Conservation (phyloP, 2,329 filamentous ascomycete species). For the Aspergillus pseudonomiae region DNA sequence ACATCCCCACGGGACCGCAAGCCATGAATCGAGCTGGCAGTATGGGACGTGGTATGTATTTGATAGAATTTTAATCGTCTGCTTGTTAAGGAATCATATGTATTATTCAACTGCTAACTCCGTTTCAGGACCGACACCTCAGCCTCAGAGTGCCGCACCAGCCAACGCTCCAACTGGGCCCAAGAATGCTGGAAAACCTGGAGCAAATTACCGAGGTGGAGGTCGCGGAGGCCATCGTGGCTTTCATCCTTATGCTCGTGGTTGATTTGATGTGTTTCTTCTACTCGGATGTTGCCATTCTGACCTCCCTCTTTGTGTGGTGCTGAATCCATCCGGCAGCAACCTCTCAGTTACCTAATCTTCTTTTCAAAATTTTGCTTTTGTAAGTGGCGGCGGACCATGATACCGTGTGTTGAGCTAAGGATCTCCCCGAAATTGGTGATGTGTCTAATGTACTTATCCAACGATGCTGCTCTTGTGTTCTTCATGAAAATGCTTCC, state of each 20-base stretch:
- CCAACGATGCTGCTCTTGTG: constrained; percentile 2
- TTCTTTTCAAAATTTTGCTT: constrained; percentile 6
- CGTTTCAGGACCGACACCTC: constrained; percentile 43
- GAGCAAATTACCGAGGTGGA: constrained; percentile 90
- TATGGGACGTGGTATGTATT: constrained; percentile 45
- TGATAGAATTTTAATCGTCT: constrained; percentile 20
- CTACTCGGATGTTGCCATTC: not conserved
- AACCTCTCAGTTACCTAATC: not conserved
- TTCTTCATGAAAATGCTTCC: not conserved
- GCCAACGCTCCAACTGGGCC: constrained; percentile 90
- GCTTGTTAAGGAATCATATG: not conserved
- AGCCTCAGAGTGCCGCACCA: constrained; percentile 60
- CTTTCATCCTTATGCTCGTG: constrained; percentile 74
- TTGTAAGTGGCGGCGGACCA: not conserved
- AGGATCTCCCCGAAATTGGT: not conserved
- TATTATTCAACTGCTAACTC: constrained; percentile 30
- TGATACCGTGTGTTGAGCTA: not conserved
- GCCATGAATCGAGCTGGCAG: constrained; percentile 48
- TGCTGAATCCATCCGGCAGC: not conserved
- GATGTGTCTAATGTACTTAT: constrained; percentile 17
- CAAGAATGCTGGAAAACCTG: constrained; percentile 89
- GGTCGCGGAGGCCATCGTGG: constrained; percentile 74
- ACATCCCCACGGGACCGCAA: constrained; percentile 59
- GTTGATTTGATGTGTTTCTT: constrained; percentile 16
- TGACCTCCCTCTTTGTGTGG: not conserved